Base-by-base conservation (phyloP, 2,329 filamentous ascomycete species). In the Coleophoma cylindrospora region DNA sequence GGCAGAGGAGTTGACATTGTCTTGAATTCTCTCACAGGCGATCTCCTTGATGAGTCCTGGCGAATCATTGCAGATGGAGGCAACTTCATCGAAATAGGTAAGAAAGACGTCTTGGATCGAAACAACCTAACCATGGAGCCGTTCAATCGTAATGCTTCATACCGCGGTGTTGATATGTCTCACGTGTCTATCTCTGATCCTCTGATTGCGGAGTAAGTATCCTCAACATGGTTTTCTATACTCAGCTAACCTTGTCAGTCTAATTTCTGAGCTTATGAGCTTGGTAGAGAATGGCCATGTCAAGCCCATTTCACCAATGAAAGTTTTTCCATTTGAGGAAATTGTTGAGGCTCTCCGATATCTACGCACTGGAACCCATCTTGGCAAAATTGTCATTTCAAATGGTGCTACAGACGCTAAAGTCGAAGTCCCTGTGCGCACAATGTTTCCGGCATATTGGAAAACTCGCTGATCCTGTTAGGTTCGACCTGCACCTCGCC, bases 381-480 rank as follows among this genome's bases (percentile, higher is more conserved):
- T 73, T 14, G 74, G 72, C 0, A 75, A 75, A 48, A 61, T 74
- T 6, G 63, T 73, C 6, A 51, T 58, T 22, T 43, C 57, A 6
- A 46, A 54, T 51, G 49, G 51, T 15, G 19, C 47, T 11, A 27
- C 27, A 5, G 21, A 47, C 27, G 34, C 34, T 32, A 40, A 40
- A 14, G 33, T 27, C 27, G 19, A 48, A 22, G 34, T 51, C 32
- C 33, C 49, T 15, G 32, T 55, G 36, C 19, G 49, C 13, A 22
- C 46, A 41, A 8, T 27, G 6, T 27, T 38, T 4, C 7, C 11
- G 14, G 7, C 36, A 9, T n/a, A 38, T 38, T 38, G 7, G 12
- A 9, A 6, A 38, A n/a, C 12, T 7, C 7, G 36, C 36, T 38
- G 15, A 38, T 13, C 14, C 12, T n/a, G 7, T 9, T 17, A 38